A percentile compares a stretch with the other conserved stretches of the same genome.
phyloP scores from a whole-genome alignment of 1,139 yeast species.

The Debaryomyces subglobosus region DNA sequence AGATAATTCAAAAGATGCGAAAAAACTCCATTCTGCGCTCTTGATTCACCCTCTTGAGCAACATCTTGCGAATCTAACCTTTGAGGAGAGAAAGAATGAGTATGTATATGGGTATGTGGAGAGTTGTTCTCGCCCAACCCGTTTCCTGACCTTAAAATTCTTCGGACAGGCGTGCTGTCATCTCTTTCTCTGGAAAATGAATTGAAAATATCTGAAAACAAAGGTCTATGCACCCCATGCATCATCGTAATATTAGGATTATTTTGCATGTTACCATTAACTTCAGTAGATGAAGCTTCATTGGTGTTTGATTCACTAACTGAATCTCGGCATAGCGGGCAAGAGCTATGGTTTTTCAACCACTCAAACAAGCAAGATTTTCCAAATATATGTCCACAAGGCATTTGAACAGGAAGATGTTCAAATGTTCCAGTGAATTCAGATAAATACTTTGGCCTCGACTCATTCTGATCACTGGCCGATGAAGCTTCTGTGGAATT shows the following conservation, averaged over 20 bases:
- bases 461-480: not conserved
- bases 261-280: not conserved
- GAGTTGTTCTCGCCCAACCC: slow-evolving; percentile 11
- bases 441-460: slow-evolving; percentile 20
- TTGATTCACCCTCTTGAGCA: not conserved
- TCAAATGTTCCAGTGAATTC: slow-evolving; percentile 38
- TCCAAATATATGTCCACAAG: slow-evolving; percentile 83
- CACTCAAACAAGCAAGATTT: slow-evolving; percentile 73
- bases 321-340: slow-evolving; percentile 77
- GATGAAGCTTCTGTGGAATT: not conserved
- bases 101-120: slow-evolving; percentile 1
- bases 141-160: slow-evolving; percentile 19
- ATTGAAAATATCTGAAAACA: slow-evolving; percentile 9
- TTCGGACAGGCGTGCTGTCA: slow-evolving; percentile 12
- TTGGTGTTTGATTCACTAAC: slow-evolving; percentile 34
- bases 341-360: slow-evolving; percentile 67
- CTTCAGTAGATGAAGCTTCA: not conserved
- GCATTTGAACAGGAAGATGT: slow-evolving; percentile 72
- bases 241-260: slow-evolving; percentile 8
- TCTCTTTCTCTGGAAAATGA: slow-evolving; percentile 2
- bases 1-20: slow-evolving; percentile 31
- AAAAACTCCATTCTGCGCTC: slow-evolving; percentile 18
- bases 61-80: not conserved
- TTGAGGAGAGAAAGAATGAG: slow-evolving; percentile 3
- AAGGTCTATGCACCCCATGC: slow-evolving; percentile 11